Evolutionary conservation across 305 asterid genomes (phyloP), one percentile per base, ranked within the genome.

Genomic region (Euphrasia arctica): DNA sequence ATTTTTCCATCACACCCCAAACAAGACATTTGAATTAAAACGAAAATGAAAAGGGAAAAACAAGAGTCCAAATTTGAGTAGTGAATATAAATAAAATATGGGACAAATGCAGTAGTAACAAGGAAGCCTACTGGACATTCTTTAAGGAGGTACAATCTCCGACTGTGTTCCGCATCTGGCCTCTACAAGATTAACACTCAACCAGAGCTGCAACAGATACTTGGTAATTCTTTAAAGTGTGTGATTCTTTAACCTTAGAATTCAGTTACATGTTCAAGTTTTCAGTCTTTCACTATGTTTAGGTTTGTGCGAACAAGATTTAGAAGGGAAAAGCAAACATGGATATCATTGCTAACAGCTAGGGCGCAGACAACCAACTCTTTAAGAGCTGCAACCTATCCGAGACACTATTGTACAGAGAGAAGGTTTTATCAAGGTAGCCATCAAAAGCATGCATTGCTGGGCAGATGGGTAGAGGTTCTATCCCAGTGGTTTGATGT

Each of bases 281-380:
- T 32, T 32, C 41, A 34, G 41, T n/a, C 7, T 50, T 50, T 13
- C 15, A 50, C 60, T 28, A 11, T 57, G 9, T 57, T 29, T 14
- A 57, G 62, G 62, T 57, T 13, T 31, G 22, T 10, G 25, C 25
- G 18, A 55, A 25, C 9, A 1, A 22, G 27, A 54, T 13, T 25
- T 54, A 18, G 68, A 62, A 61, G 32, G 59, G 57, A 66, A 66
- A 65, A 60, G 14, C 29, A 72, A 11, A 34, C 29, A 56, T 13
- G 27, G 52, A 31, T 8, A 25, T 18, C 54, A 50, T 11, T 50
- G 31, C 50, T 41, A 59, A 15, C 65, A 63, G 60, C 58, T 18
- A 18, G 22, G 39, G 28, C 54, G 5, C 15, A 50, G 18, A 5
- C 13, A 54, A 10, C 10, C 22, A 54, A 54, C 60, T 22, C 60